A percentile compares a stretch with the other conserved stretches of the same genome.
Evolutionary conservation across 177 flowering plant genomes (phyloP).

Genomic region (Vitis hybrid): DNA sequence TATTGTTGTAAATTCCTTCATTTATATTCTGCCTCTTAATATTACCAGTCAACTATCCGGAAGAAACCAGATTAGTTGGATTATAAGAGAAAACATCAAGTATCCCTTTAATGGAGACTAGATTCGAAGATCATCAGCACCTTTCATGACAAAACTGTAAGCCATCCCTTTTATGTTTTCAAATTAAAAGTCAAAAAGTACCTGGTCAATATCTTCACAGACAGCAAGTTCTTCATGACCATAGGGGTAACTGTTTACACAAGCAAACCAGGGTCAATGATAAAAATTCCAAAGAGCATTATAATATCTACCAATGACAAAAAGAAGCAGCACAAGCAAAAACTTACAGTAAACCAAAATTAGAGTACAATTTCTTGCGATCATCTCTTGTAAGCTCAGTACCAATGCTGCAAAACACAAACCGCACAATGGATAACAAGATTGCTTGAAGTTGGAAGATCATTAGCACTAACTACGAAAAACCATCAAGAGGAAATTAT

Average conservation of each 20-base stretch:
- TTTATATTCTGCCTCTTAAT: no score
- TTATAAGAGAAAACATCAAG: no score
- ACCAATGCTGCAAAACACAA: conserved; percentile 70
- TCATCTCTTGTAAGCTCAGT: conserved; percentile 98
- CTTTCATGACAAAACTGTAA: no score
- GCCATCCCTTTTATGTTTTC: no score
- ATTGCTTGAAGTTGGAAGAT: background rate
- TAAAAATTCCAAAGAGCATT: background rate
- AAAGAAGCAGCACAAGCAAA: background rate
- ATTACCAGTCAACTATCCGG: conserved; percentile 4
- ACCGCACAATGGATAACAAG: conserved; percentile 4
- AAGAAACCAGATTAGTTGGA: background rate
- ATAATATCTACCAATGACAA: background rate
- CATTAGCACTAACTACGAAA: background rate
- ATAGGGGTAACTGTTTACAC: conserved; percentile 72
- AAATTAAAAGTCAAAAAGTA: conserved; percentile 17
- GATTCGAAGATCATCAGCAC: no score
- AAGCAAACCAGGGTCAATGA: conserved; percentile 9
- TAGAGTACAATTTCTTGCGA: conserved; percentile 90
- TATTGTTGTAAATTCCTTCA: no score
- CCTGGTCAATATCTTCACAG: conserved; percentile 99
- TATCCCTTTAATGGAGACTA: no score
- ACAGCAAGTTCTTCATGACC: conserved; percentile 99
- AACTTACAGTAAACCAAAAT: conserved; percentile 92
- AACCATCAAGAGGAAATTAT: background rate